Evolutionary conservation across 768 basidiomycete genomes (phyloP).

Genomic region (Leccinum subgranulosum): DNA sequence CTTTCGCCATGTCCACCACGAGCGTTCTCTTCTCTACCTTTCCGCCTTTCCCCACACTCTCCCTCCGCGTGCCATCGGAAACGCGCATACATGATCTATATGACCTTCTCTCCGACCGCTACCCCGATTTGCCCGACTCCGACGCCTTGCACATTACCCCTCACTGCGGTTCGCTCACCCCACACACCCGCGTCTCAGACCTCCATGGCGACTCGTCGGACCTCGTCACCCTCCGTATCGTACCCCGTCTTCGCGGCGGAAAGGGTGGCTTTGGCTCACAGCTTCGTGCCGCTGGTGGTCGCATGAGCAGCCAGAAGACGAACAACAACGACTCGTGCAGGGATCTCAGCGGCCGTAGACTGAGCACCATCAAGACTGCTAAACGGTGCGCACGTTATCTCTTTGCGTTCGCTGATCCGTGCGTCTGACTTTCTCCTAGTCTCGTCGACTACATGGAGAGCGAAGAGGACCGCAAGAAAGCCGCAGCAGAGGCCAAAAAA

Average conservation of each 20-base stretch:
- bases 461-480: conserved; percentile 78
- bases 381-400: conserved; percentile 63
- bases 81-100: conserved; percentile 42
- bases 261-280: conserved; percentile 98
- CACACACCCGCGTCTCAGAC: conserved; percentile 34
- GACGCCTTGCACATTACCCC: conserved; percentile 41
- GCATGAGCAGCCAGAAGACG: conserved; percentile 96
- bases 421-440: conserved; percentile 36
- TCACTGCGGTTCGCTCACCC: conserved; percentile 33
- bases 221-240: conserved; percentile 69
- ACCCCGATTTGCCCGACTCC: conserved; percentile 44
- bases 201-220: conserved; percentile 30
- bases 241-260: conserved; percentile 76
- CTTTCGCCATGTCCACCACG: conserved; percentile 41
- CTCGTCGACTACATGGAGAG: conserved; percentile 83
- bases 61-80: conserved; percentile 42
- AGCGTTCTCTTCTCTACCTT: conserved; percentile 59
- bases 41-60: conserved; percentile 56
- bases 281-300: conserved; percentile 92
- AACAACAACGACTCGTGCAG: conserved; percentile 94
- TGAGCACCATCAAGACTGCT: conserved; percentile 95
- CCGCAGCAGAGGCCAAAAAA: conserved; percentile 71
- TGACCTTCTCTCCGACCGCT: conserved; percentile 42
- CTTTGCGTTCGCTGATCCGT: background rate
- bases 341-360: conserved; percentile 83